Evolutionary conservation across 1,284 basidiomycete species (phyloP).

Genomic region (Filobasidium uniguttulatum): DNA sequence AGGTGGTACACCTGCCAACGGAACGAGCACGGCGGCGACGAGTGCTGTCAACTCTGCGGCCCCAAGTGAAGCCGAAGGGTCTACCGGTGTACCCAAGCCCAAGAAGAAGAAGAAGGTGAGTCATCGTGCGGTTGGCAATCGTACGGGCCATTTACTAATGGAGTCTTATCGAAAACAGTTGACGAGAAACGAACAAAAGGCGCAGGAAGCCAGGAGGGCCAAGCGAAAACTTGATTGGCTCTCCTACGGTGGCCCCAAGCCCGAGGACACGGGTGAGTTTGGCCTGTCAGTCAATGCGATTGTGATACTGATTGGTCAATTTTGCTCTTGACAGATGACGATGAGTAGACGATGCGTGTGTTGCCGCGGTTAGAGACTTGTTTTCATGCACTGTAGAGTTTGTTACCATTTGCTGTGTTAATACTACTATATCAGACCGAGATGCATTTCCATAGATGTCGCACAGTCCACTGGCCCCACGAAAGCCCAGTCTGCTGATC

Average conservation of each 20-base stretch:
- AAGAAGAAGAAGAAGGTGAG: constrained; percentile 73
- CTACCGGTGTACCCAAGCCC: constrained; percentile 31
- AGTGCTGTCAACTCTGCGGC: constrained; percentile 35
- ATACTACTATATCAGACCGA: no score
- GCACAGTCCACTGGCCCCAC: no score
- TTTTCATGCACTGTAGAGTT: no score
- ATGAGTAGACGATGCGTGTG: no score
- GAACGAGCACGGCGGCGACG: constrained; percentile 29
- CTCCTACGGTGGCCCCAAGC: constrained; percentile 51
- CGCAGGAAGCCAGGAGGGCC: constrained; percentile 64
- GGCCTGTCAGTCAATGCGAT: not conserved
- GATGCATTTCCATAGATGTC: no score
- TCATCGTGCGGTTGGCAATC: constrained; percentile 8
- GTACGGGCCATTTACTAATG: not conserved
- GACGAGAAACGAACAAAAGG: constrained; percentile 82
- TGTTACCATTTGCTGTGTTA: no score
- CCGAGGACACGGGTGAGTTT: constrained; percentile 32
- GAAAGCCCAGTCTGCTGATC: no score
- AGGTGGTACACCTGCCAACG: constrained; percentile 24
- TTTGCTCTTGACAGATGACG: not conserved
- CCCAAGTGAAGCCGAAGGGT: constrained; percentile 36
- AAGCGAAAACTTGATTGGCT: constrained; percentile 73
- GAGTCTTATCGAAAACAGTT: constrained; percentile 21
- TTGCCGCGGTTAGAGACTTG: no score
- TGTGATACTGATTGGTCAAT: not conserved